Evolutionary conservation across 352 stramenopile genomes (phyloP), one percentile per base, ranked within the genome.

Genomic region (Sclerospora graminicola): DNA sequence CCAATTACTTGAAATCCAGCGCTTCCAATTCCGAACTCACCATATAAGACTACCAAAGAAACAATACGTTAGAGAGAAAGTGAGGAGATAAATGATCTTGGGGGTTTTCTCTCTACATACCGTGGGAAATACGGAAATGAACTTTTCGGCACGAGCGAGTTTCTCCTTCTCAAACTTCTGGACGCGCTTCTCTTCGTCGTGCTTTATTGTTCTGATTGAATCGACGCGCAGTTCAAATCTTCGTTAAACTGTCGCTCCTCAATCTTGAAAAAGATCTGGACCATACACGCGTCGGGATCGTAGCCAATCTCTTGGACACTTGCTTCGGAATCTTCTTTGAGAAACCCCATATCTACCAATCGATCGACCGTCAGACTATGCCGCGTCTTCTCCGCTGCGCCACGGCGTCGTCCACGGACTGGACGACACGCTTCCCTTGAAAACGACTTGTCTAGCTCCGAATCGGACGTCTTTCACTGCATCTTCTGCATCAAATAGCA

Each of bases 151-250:
- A 5, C 70, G 62, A 24, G 55, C 59, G 8, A 82, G 54, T 0
- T 54, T 66, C 40, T 90, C 73, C 5, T 53, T 57, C 43, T 86
- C 66, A 34, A 69, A 35, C 48, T 71, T 60, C 54, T 78, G 76
- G n/a, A 67, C 51, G 8, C 66, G 48, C 28, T 71, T 53, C 45
- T 74, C 76, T 35, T 90, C 79, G 13, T 65, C 51, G 3, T 60
- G 76, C 48, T 77, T 82, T 26, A 67, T 18, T 78, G 52, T 44
- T 90, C 79, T 0, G 79, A 90, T 54, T 78, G 54, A 45, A 89
- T 88, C 9, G 77, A 88, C 23, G 79, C 79, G 37, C 59, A 84
- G n/a, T n/a, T n/a, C n/a, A n/a, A n/a, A n/a, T n/a, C n/a, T n/a
- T n/a, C n/a, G n/a, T n/a, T n/a, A n/a, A n/a, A n/a, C n/a, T n/a